Base-by-base conservation (phyloP, 2,329 filamentous ascomycete species). In the Dactylellina parvicollis region DNA sequence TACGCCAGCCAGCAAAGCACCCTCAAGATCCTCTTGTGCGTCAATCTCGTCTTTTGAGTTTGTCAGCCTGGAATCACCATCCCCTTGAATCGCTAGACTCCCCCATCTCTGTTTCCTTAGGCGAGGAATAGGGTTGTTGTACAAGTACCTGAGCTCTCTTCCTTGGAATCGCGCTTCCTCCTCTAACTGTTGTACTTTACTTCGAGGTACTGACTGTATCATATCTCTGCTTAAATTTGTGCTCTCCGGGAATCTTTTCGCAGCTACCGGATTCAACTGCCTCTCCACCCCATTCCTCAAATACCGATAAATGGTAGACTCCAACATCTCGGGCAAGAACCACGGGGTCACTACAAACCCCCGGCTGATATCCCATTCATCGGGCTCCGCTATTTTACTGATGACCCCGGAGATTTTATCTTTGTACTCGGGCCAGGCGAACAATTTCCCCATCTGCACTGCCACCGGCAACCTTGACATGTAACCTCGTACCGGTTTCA, bases 251-350 rank as follows among this genome's bases (percentile, higher is more conserved):
- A 38, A 24, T 3, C 10, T 24, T 20, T 49, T 12, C 1, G 26
- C 24, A 42, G 16, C 28, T 12, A 3, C 2, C 2, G 18, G 26
- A 42, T 50, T 50, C 18, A 67, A 9, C 8, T n/a, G 12, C 40
- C 26, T 52, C 36, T 67, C 64, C 8, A 34, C 12, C 16, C 34
- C 22, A 14, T 67, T 44, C 9, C 54, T 30, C 9, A 67, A 10
- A 44, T 36, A 59, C 2, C 32, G 10, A 26, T 67, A 50, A 3
- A 50, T 16, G 8, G 10, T 18, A 3, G n/a, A 2, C 20, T 18
- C 12, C 8, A 2, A 5, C 16, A 55, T 24, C 7, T 67, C 52
- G 0, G 64, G 54, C 10, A 67, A 20, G 30, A 32, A 67, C 64
- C 64, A 60, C 12, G 46, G 54, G 4, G 54, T 59, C 5, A 14